Conservation (phyloP, 2,329 filamentous ascomycete species). For the Ploettnerulaceae sp. region DNA sequence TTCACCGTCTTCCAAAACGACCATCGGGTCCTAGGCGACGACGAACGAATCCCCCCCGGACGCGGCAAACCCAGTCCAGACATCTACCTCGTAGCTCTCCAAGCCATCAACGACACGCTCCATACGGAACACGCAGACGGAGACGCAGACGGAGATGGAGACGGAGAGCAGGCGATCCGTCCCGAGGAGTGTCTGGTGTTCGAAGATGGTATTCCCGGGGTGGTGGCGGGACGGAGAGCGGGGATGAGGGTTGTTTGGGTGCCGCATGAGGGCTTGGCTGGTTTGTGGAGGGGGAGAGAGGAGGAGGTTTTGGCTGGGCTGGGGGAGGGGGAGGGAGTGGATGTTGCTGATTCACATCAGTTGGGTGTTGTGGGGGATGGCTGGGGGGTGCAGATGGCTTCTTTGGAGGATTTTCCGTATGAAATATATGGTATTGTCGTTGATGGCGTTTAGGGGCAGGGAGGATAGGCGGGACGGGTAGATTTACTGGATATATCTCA, state of each 20-base stretch:
- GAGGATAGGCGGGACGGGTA: no score
- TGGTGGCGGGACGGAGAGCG: slow-evolving; percentile 82
- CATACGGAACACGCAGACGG: no score
- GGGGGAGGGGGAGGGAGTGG: slow-evolving; percentile 36
- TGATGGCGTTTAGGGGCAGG: no score
- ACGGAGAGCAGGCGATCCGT: slow-evolving; percentile 59
- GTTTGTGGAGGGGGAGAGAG: slow-evolving; percentile 72
- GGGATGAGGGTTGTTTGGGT: slow-evolving; percentile 95
- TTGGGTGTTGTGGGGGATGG: slow-evolving; percentile 51
- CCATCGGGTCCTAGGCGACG: slow-evolving; percentile 77
- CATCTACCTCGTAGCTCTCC: slow-evolving; percentile 83
- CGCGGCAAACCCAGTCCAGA: slow-evolving; percentile 89
- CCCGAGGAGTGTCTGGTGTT: slow-evolving; percentile 93
- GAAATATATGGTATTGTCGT: slow-evolving; percentile 50
- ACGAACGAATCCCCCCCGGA: slow-evolving; percentile 68
- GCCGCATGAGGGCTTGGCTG: slow-evolving; percentile 72
- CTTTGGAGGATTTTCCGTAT: slow-evolving; percentile 52
- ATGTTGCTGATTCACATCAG: slow-evolving; percentile 51
- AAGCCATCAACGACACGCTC: slow-evolving; percentile 74
- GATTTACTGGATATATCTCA: no score
- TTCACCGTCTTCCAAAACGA: slow-evolving; percentile 61
- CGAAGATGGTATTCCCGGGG: slow-evolving; percentile 88
- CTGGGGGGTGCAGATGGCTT: slow-evolving; percentile 52
- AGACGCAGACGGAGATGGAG: no score
- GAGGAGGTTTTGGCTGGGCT: slow-evolving; percentile 76